Percentiles rank a stretch among this genome's conserved stretches.
phyloP scores from a whole-genome alignment of 1,284 basidiomycete species.

The Marasmius tenuissimus region DNA sequence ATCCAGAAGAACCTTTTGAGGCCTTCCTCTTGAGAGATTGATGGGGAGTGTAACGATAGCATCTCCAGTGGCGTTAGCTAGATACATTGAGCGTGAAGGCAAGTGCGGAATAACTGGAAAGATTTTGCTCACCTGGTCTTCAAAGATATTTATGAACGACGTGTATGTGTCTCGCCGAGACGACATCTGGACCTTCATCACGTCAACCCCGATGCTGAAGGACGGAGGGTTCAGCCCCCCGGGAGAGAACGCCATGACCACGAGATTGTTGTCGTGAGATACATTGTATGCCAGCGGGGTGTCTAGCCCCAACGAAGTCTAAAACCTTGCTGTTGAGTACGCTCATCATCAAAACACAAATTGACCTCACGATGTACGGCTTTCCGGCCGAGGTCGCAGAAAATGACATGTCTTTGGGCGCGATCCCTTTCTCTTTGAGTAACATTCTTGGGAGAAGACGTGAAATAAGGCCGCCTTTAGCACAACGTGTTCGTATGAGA shows the following conservation, averaged over 20 bases:
- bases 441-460: constrained; percentile 64
- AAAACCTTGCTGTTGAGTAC: constrained; percentile 4
- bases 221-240: constrained; percentile 56
- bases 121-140: constrained; percentile 55
- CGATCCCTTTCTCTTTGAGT: constrained; percentile 54
- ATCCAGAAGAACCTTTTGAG: constrained; percentile 69
- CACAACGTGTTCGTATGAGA: constrained; percentile 9
- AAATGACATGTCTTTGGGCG: constrained; percentile 48
- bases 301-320: constrained; percentile 45
- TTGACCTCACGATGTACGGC: constrained; percentile 65
- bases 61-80: constrained; percentile 61
- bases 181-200: constrained; percentile 73
- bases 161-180: constrained; percentile 47
- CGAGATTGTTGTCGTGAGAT: constrained; percentile 72
- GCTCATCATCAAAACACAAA: constrained; percentile 3
- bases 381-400: constrained; percentile 62
- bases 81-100: constrained; percentile 3
- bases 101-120: background rate
- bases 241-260: constrained; percentile 65
- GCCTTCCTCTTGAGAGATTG: constrained; percentile 39
- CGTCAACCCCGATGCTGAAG: constrained; percentile 68
- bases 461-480: constrained; percentile 69
- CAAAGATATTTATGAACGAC: constrained; percentile 63
- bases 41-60: constrained; percentile 38
- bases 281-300: constrained; percentile 73